phyloP scores from a whole-genome alignment of 768 basidiomycete genomes.

The Clitopilus hobsonii region DNA sequence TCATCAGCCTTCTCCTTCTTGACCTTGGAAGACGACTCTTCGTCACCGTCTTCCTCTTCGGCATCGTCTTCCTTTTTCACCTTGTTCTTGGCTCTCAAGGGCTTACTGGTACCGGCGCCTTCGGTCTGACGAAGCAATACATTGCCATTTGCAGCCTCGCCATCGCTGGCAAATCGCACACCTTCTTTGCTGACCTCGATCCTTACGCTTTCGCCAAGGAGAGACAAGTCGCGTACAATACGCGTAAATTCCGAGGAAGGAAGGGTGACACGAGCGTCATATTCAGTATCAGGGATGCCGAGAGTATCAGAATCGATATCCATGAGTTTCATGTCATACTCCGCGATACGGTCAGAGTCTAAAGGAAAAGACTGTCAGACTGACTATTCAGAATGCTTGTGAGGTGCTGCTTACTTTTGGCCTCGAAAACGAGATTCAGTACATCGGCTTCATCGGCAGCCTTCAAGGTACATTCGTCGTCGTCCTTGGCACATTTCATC shows the following conservation, averaged over 20 bases:
- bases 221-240: slow-evolving; percentile 88
- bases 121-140: slow-evolving; percentile 79
- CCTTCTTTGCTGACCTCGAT: slow-evolving; percentile 97
- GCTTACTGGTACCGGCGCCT: slow-evolving; percentile 39
- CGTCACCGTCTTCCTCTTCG: slow-evolving; percentile 40
- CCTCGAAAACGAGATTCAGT: slow-evolving; percentile 86
- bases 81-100: slow-evolving; percentile 31
- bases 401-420: slow-evolving; percentile 66
- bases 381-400: not conserved
- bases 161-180: slow-evolving; percentile 87
- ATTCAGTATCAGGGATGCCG: slow-evolving; percentile 95
- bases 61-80: slow-evolving; percentile 28
- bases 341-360: slow-evolving; percentile 92
- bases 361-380: not conserved
- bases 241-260: slow-evolving; percentile 82
- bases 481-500: slow-evolving; percentile 94
- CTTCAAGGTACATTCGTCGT: slow-evolving; percentile 87
- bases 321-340: slow-evolving; percentile 99
- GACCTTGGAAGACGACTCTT: slow-evolving; percentile 37
- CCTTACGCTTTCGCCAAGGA: slow-evolving; percentile 89
- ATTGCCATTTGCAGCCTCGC: slow-evolving; percentile 89
- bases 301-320: slow-evolving; percentile 96
- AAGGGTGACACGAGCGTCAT: slow-evolving; percentile 90
- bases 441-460: slow-evolving; percentile 89
- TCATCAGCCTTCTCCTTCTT: slow-evolving; percentile 44